Percentiles rank a stretch among this genome's conserved stretches.
Conservation (phyloP, 805 yeast genomes). For the Metschnikowia drakensbergensis region DNA sequence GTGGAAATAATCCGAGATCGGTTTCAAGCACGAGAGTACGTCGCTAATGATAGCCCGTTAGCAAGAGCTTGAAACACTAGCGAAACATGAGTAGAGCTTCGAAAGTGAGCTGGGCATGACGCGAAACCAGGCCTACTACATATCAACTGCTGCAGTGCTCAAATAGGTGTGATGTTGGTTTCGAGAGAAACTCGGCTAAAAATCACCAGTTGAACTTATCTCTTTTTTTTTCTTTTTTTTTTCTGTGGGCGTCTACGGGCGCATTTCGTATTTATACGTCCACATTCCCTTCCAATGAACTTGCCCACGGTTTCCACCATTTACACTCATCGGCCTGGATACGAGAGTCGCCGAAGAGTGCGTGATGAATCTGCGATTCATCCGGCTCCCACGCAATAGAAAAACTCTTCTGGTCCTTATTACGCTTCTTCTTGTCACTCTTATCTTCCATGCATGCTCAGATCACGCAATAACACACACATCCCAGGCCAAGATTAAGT, state of each 20-base stretch:
- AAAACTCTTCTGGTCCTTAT: slow-evolving; percentile 11
- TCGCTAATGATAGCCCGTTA: background rate
- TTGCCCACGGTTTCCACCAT: background rate
- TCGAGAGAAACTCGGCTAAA: too few relatives aligned
- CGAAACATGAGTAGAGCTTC: background rate
- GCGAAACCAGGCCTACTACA: too few relatives aligned
- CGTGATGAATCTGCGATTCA: background rate
- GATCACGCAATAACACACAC: background rate
- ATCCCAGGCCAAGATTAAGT: background rate
- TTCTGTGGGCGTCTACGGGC: background rate
- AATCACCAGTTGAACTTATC: too few relatives aligned
- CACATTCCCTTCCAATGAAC: background rate
- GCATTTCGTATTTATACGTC: slow-evolving; percentile 1
- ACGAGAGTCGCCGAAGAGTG: background rate
- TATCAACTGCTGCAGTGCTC: too few relatives aligned
- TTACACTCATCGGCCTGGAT: background rate
- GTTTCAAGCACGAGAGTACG: background rate
- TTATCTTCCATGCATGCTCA: slow-evolving; percentile 9
- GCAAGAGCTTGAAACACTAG: background rate
- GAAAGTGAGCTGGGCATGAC: too few relatives aligned
- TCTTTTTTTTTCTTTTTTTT: background rate
- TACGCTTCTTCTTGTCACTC: slow-evolving; percentile 7
- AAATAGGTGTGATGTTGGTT: too few relatives aligned
- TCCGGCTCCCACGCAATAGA: slow-evolving; percentile 11
- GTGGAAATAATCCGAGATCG: too few relatives aligned